These are phyloP conservation scores for Aspergillus ostianus DNA, from an alignment of 495 filamentous ascomycete genomes.

Conservation along the genomic window DNA sequence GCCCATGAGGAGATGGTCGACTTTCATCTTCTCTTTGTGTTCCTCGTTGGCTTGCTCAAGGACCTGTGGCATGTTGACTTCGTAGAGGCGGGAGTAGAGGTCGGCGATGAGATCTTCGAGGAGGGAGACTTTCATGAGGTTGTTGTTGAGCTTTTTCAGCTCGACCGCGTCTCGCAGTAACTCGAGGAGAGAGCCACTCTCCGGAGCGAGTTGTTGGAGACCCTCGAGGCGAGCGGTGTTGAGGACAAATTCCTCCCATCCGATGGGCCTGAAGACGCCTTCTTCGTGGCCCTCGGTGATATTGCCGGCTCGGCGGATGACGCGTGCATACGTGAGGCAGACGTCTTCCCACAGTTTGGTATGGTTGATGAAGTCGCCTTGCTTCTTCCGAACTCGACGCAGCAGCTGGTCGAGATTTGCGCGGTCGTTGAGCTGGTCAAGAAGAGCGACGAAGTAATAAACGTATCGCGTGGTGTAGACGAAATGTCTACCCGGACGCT, in stretches of 20 bases:
- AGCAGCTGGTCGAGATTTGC: conserved; percentile 76
- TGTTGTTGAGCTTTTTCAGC: conserved; percentile 84
- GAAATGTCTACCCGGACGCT: conserved; percentile 88
- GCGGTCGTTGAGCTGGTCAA: conserved; percentile 74
- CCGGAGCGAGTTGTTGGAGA: conserved; percentile 43
- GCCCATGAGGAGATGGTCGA: conserved; percentile 55
- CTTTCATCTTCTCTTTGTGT: conserved; percentile 56
- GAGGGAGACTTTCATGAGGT: conserved; percentile 75
- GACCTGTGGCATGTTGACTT: conserved; percentile 47
- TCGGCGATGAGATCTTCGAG: conserved; percentile 92
- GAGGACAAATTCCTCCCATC: conserved; percentile 74
- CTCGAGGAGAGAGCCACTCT: conserved; percentile 52
- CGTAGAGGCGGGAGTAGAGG: conserved; percentile 78
- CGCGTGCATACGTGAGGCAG: conserved; percentile 67
- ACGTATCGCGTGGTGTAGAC: conserved; percentile 93
- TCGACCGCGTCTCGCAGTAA: conserved; percentile 82
- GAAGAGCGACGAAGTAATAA: conserved; percentile 70
- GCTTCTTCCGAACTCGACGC: conserved; percentile 77
- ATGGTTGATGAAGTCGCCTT: conserved; percentile 83
- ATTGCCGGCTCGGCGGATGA: conserved; percentile 67
- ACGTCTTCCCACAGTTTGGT: conserved; percentile 79
- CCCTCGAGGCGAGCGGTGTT: conserved; percentile 55
- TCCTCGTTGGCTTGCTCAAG: conserved; percentile 50
- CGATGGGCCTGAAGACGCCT: conserved; percentile 74
- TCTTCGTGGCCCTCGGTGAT: conserved; percentile 70